Evolutionary conservation across 2,329 filamentous ascomycete genomes (phyloP).

Genomic region (Tolypocladium capitatum): DNA sequence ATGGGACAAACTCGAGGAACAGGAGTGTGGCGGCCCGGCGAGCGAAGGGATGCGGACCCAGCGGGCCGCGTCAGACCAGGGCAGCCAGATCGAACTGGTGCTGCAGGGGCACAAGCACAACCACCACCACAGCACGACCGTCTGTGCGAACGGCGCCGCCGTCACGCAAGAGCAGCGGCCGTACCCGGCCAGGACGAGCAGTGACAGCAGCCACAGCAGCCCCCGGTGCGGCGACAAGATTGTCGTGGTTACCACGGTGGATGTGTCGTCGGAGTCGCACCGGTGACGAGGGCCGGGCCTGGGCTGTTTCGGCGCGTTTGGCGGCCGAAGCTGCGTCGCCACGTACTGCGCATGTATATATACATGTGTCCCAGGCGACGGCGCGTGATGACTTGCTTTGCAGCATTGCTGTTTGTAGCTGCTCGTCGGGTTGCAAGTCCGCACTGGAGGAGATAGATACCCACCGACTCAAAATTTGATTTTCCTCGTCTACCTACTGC

Average conservation of each 20-base stretch:
- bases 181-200: conserved; percentile 3
- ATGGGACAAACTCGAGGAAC: conserved; percentile 18
- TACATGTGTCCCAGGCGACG: too few relatives aligned
- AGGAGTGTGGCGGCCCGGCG: conserved; percentile 4
- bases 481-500: too few relatives aligned
- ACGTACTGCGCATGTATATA: not conserved
- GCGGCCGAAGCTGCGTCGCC: not conserved
- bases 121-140: conserved; percentile 5
- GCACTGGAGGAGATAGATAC: too few relatives aligned
- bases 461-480: too few relatives aligned
- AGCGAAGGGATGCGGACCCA: not conserved
- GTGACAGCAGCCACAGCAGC: not conserved
- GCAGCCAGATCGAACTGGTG: conserved; percentile 18
- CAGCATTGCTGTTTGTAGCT: too few relatives aligned
- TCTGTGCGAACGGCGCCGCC: conserved; percentile 1
- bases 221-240: conserved; percentile 9
- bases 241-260: conserved; percentile 15
- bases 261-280: conserved; percentile 8
- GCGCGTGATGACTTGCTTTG: too few relatives aligned
- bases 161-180: conserved; percentile 1
- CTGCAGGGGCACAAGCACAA: conserved; percentile 4
- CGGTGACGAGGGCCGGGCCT: not conserved
- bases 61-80: conserved; percentile 5
- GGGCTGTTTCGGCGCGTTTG: too few relatives aligned
- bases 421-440: too few relatives aligned